Evolutionary conservation across 2,329 filamentous ascomycete species (phyloP), one percentile per base, ranked within the genome.

Genomic region (Fusarium sp.): DNA sequence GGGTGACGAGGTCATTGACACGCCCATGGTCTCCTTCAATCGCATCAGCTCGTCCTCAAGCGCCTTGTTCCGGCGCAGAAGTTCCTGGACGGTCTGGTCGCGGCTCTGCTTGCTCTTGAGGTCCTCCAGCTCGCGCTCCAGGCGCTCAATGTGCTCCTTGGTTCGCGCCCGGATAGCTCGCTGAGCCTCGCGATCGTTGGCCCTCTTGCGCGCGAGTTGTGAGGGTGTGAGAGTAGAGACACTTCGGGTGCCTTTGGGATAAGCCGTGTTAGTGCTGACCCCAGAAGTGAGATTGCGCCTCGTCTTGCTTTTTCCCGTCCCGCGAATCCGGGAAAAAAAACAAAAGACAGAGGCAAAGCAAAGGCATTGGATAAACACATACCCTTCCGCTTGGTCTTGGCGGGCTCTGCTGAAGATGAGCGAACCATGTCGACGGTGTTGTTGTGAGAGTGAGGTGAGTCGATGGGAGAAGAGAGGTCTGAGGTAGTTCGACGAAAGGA

Each of bases 181-280:
- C 82, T 97, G 94, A 43, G 94, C 94, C 81, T 97, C 94, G 66
- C 94, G 89, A 79, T 97, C 94, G 83, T 97, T 97, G 76, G 94
- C 93, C 70, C 95, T 88, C 84, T 97, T 98, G 80, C 94, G 92
- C 31, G 92, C 93, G 63, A 97, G 88, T 81, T 97, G 95, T 66
- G 95, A 92, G 7, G 94, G 92, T 11, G 94, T 97, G 77, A 97
- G 86, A 76, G 93, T 95, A 69, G 94, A 94, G 60, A 97, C 94
- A 69, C 93, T 94, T 72, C 94, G 89, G 63, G 92, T 88, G 50
- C 87, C 88, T 86, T 18, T 44, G 40, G 43, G 30, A 52, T 44
- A 23, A 23, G 23, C 23, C 11, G n/a, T 67, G 68, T 73, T 40
- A 44, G 60, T 59, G 52, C 27, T 67, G 53, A 31, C 55, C 37